Percentiles rank a stretch among this genome's conserved stretches.
Evolutionary conservation across 768 basidiomycete species (phyloP).

Genomic region (Xerocomellus chrysenteron): DNA sequence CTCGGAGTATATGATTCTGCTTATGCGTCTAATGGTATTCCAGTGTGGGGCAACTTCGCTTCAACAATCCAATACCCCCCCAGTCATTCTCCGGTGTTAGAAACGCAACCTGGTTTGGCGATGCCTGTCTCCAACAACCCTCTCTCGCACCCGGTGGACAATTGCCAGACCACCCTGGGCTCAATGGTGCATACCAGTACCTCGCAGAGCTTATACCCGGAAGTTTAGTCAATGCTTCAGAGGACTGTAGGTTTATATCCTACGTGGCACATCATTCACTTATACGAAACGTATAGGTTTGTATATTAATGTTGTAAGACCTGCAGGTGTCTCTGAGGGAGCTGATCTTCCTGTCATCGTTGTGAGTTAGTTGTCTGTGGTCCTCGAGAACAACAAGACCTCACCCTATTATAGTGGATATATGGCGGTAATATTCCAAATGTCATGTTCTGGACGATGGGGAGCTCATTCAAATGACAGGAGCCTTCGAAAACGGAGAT

Average conservation of each 20-base stretch:
- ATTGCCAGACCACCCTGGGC: background rate
- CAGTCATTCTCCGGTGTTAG: background rate
- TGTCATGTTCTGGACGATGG: too few species aligned
- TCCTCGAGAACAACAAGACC: background rate
- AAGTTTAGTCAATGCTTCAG: constrained; percentile 7
- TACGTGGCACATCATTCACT: background rate
- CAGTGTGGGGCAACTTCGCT: constrained; percentile 18
- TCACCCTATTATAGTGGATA: background rate
- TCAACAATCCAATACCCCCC: constrained; percentile 13
- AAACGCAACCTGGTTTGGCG: constrained; percentile 18
- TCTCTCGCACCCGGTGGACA: background rate
- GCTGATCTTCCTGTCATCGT: constrained; percentile 23
- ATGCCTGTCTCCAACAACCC: constrained; percentile 42
- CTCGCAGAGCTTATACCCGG: background rate
- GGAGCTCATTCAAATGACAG: background rate
- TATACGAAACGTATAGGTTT: constrained; percentile 18
- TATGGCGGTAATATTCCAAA: background rate
- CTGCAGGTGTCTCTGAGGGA: background rate
- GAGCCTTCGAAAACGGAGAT: constrained; percentile 9
- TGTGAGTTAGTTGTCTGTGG: constrained; percentile 4
- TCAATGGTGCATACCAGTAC: background rate
- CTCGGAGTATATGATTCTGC: fast-evolving
- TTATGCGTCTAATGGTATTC: background rate
- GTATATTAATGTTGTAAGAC: constrained; percentile 18
- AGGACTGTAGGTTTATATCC: constrained; percentile 13